Conservation (phyloP, 805 yeast species). For the Naumovozyma castellii region DNA sequence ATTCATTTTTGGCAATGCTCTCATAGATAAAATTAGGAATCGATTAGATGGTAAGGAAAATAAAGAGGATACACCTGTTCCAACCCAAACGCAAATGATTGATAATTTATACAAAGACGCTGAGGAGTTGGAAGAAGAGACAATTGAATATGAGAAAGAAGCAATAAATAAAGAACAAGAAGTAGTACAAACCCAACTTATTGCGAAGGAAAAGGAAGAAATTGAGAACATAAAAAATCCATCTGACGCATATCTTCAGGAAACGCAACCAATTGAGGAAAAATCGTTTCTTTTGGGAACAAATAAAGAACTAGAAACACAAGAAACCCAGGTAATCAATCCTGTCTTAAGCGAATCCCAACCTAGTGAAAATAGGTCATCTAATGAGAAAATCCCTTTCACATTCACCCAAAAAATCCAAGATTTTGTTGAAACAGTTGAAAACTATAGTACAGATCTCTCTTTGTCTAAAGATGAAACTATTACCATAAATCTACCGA, state of each 20-base stretch:
- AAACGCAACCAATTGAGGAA: no score
- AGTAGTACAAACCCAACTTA: not conserved
- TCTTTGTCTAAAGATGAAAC: no score
- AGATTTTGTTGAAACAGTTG: not conserved
- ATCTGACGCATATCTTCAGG: no score
- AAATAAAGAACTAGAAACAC: no score
- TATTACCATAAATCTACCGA: no score
- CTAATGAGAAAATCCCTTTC: not conserved
- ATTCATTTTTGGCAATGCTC: constrained; percentile 18
- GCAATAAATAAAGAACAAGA: not conserved
- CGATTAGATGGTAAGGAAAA: constrained; percentile 11
- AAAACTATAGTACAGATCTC: not conserved
- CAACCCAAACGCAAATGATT: constrained; percentile 9
- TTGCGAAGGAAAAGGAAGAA: not conserved
- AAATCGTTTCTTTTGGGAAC: no score
- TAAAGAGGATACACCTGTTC: no score
- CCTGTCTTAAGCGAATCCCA: no score
- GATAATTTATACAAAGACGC: constrained; percentile 21
- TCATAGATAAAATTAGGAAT: constrained; percentile 15
- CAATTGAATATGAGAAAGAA: not conserved
- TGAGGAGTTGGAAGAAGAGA: constrained; percentile 9
- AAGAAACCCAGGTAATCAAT: no score
- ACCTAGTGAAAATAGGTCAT: no score
- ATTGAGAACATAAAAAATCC: no score
- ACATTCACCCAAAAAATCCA: not conserved